These are phyloP conservation scores for Graphilbum sp. DNA, from an alignment of 2,329 filamentous ascomycete species.

Conservation along the genomic window DNA sequence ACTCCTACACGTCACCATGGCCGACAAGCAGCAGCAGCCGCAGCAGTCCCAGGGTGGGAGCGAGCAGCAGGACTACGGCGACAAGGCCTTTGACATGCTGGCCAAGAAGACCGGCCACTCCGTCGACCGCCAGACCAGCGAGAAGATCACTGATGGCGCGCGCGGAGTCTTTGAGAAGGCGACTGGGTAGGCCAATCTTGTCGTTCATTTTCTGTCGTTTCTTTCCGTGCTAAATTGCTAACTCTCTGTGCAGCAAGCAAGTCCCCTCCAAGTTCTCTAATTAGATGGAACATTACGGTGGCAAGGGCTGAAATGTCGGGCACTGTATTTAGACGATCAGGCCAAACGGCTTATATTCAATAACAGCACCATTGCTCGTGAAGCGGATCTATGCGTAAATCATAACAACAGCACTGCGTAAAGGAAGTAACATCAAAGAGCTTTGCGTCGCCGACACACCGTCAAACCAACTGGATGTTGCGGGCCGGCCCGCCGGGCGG, in stretches of 20 bases:
- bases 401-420: too few relatives aligned
- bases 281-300: conserved; percentile 4
- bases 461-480: too few relatives aligned
- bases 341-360: too few relatives aligned
- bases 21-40: conserved; percentile 1
- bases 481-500: background rate
- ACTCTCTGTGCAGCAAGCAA: conserved; percentile 15
- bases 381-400: too few relatives aligned
- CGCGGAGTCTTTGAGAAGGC: conserved; percentile 20
- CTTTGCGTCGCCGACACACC: too few relatives aligned
- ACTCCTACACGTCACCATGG: background rate
- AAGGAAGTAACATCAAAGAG: too few relatives aligned
- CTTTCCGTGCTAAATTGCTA: background rate
- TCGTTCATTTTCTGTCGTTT: background rate
- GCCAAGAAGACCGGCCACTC: conserved; percentile 13
- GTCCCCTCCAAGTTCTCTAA: conserved; percentile 18
- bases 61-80: conserved; percentile 10
- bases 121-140: conserved; percentile 10
- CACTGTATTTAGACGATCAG: too few relatives aligned
- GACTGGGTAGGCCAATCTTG: conserved; percentile 16
- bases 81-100: conserved; percentile 13
- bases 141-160: conserved; percentile 19
- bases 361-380: too few relatives aligned
- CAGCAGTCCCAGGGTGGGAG: background rate
- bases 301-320: too few relatives aligned